phyloP scores from a whole-genome alignment of 768 basidiomycete genomes.

The Boletus insuetus region DNA sequence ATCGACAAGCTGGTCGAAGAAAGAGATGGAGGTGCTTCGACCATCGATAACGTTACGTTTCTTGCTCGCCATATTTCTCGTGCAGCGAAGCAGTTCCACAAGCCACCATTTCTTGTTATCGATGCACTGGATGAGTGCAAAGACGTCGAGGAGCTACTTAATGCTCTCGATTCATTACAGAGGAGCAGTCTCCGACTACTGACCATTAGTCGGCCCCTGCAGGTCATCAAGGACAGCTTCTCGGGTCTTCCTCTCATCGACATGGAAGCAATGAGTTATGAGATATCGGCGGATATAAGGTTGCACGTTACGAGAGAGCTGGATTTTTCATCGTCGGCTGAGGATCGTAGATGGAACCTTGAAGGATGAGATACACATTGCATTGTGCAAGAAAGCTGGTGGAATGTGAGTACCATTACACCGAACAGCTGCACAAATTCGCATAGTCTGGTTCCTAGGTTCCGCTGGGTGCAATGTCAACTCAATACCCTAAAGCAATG shows the following conservation, averaged over 20 bases:
- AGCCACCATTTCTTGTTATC: slow-evolving; percentile 3
- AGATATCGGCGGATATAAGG: slow-evolving; percentile 1
- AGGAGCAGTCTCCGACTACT: slow-evolving; percentile 1
- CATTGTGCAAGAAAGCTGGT: no score
- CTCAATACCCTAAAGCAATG: slow-evolving; percentile 7
- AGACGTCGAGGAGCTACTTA: slow-evolving; percentile 1
- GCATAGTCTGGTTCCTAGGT: not conserved
- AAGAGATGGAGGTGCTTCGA: not conserved
- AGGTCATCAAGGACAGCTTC: slow-evolving; percentile 6
- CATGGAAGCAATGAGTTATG: slow-evolving; percentile 1
- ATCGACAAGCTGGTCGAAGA: not conserved
- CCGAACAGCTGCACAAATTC: no score
- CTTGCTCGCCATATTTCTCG: slow-evolving; percentile 2
- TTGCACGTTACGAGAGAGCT: slow-evolving; percentile 1
- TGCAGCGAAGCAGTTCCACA: not conserved
- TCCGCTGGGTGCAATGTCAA: slow-evolving; percentile 17
- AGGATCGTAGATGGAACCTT: no score
- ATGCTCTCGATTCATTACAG: not conserved
- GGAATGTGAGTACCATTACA: no score
- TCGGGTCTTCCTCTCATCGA: not conserved
- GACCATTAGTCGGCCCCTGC: slow-evolving; percentile 8
- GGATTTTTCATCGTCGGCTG: no score
- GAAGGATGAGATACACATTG: no score
- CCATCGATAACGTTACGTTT: not conserved
- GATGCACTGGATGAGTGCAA: slow-evolving; percentile 20